These are phyloP conservation scores for Clarireedia homoeocarpa DNA, from an alignment of 2,329 filamentous ascomycete species.

Conservation along the genomic window DNA sequence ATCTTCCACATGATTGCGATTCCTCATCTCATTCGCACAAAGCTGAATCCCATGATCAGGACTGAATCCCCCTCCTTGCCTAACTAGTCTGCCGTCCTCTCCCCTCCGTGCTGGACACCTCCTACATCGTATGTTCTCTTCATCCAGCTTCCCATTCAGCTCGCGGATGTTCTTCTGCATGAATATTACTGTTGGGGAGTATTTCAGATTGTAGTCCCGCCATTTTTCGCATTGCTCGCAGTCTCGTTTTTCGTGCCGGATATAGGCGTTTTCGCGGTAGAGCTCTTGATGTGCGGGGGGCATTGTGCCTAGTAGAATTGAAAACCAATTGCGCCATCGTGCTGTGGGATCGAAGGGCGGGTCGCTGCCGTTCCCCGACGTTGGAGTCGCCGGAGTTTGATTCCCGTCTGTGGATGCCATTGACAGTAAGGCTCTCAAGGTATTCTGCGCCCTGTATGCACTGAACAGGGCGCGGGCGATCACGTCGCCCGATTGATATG, in stretches of 20 bases:
- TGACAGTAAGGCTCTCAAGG: neutral
- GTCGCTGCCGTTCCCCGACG: neutral
- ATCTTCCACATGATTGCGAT: conserved; percentile 79
- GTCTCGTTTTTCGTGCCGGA: conserved; percentile 67
- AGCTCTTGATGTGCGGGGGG: conserved; percentile 3
- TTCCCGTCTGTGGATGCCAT: conserved; percentile 8
- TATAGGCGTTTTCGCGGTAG: conserved; percentile 61
- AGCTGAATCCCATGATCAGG: conserved; percentile 81
- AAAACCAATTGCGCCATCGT: conserved; percentile 8
- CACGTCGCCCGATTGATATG: neutral
- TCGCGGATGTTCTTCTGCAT: conserved; percentile 72
- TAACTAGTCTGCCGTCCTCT: conserved; percentile 43
- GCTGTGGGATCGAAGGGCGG: conserved; percentile 5
- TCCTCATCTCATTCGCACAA: conserved; percentile 84
- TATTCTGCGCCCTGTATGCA: neutral
- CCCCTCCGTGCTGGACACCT: conserved; percentile 59
- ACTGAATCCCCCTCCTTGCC: conserved; percentile 73
- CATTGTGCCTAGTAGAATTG: conserved; percentile 7
- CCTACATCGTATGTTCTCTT: conserved; percentile 70
- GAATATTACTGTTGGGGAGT: conserved; percentile 83
- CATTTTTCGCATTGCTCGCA: conserved; percentile 73
- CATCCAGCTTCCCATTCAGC: conserved; percentile 69
- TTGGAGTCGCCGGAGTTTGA: neutral
- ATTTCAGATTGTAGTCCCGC: conserved; percentile 75
- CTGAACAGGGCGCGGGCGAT: neutral